A percentile compares a stretch with the other conserved stretches of the same genome.
These are phyloP conservation scores for Actinomucor elegans DNA, from an alignment of 371 early-diverging fungal species.

Conservation along the genomic window DNA sequence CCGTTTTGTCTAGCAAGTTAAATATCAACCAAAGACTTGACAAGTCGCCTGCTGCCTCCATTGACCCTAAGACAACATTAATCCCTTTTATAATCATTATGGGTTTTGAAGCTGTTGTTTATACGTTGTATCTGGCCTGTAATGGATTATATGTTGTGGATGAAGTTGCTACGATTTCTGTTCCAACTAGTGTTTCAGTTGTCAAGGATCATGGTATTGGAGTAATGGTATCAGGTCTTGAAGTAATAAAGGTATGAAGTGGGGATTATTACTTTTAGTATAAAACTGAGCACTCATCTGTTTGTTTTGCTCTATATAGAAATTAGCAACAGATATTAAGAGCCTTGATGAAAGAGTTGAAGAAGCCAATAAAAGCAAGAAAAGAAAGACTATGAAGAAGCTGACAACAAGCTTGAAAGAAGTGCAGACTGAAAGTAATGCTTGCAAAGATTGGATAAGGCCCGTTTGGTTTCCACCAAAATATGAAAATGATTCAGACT, in stretches of 20 bases:
- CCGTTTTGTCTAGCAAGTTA: conserved; percentile 12
- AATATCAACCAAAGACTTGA: conserved; percentile 5
- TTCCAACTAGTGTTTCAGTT: conserved; percentile 3
- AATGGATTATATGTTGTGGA: conserved; percentile 10
- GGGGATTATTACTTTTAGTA: too few species aligned
- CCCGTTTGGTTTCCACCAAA: conserved; percentile 18
- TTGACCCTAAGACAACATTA: neutral
- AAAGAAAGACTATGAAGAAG: conserved; percentile 7
- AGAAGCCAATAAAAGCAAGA: conserved; percentile 2
- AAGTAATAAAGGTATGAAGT: conserved; percentile 6
- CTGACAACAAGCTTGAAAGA: too few species aligned
- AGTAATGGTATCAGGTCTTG: neutral
- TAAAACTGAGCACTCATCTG: conserved; percentile 3
- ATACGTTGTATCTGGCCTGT: neutral
- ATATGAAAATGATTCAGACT: conserved; percentile 9
- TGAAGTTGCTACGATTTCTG: conserved; percentile 10
- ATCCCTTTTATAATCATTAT: conserved; percentile 9
- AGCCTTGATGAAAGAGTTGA: conserved; percentile 1
- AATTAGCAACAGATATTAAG: conserved; percentile 11
- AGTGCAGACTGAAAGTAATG: too few species aligned
- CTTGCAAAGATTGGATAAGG: conserved; percentile 9
- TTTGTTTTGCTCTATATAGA: conserved; percentile 11
- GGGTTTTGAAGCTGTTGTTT: conserved; percentile 12
- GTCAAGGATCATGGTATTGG: conserved; percentile 5
- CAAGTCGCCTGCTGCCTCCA: conserved; percentile 2